Conservation (phyloP, 176 grass and related monocot species). For the Saccharum spontaneum region DNA sequence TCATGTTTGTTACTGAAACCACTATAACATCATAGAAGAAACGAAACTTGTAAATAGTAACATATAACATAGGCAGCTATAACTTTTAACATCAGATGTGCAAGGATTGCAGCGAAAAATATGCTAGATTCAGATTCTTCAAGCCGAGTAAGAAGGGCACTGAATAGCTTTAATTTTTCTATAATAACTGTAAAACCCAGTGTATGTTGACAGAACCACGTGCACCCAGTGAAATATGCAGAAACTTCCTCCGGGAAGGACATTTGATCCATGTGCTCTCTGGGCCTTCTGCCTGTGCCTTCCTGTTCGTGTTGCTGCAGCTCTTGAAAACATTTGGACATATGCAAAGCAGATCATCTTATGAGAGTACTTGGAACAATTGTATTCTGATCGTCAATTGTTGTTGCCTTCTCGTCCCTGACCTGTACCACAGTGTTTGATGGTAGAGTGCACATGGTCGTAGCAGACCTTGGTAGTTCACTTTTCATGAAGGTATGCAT, state of each 20-base stretch:
- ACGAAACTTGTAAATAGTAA: background rate
- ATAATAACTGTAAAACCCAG: background rate
- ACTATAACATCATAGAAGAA: background rate
- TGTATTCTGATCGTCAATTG: constrained; percentile 37
- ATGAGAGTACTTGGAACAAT: constrained; percentile 24
- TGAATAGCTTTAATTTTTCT: background rate
- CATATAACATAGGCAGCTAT: constrained; percentile 6
- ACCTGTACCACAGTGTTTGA: constrained; percentile 2
- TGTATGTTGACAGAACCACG: constrained; percentile 23
- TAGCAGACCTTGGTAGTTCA: background rate
- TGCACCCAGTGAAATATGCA: constrained; percentile 38
- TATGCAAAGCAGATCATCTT: constrained; percentile 23
- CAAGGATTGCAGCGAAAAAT: constrained; percentile 4
- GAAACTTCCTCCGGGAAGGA: constrained; percentile 33
- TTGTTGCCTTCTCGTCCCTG: constrained; percentile 16
- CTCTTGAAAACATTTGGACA: constrained; percentile 28
- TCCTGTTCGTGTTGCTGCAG: constrained; percentile 25
- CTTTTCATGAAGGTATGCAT: background rate
- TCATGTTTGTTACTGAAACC: constrained; percentile 17
- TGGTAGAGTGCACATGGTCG: background rate
- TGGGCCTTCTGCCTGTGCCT: constrained; percentile 12
- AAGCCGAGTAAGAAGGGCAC: background rate
- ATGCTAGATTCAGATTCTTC: constrained; percentile 12
- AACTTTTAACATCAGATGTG: background rate
- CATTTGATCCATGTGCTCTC: constrained; percentile 35